A percentile compares a stretch with the other conserved stretches of the same genome.
These are phyloP conservation scores for Elaeagnus macrophylla DNA, from an alignment of 306 rosid genomes.

Conservation along the genomic window DNA sequence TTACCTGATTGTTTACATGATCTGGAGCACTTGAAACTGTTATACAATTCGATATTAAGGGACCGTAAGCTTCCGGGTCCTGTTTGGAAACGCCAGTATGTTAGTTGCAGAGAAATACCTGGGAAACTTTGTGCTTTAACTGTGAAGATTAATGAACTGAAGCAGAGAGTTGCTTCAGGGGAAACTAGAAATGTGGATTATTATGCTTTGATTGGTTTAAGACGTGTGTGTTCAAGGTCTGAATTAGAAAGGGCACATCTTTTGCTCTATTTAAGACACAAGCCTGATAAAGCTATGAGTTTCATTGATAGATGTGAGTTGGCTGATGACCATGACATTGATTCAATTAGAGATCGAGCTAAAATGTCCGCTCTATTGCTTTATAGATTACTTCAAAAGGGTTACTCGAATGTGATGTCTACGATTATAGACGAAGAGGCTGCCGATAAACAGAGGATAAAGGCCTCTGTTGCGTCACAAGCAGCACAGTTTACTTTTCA, in stretches of 20 bases:
- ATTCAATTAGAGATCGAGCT: slow-evolving; percentile 62
- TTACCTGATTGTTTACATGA: slow-evolving; percentile 84
- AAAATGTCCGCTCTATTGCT: slow-evolving; percentile 70
- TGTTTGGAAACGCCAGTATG: slow-evolving; percentile 73
- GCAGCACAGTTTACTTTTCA: slow-evolving; percentile 34
- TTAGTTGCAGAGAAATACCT: slow-evolving; percentile 72
- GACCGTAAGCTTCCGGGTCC: slow-evolving; percentile 88
- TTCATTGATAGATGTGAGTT: slow-evolving; percentile 81
- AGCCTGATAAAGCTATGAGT: slow-evolving; percentile 62
- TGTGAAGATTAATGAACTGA: slow-evolving; percentile 51
- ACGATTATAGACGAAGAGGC: slow-evolving; percentile 63
- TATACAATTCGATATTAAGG: slow-evolving; percentile 74
- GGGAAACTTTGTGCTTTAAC: slow-evolving; percentile 67
- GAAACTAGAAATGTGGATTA: slow-evolving; percentile 65
- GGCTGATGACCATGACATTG: slow-evolving; percentile 57
- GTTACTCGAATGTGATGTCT: slow-evolving; percentile 53
- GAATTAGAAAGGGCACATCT: slow-evolving; percentile 79
- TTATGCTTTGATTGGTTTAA: slow-evolving; percentile 62
- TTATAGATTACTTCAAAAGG: slow-evolving; percentile 82
- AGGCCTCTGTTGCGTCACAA: slow-evolving; percentile 37
- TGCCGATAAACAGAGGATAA: slow-evolving; percentile 64
- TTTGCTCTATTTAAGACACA: slow-evolving; percentile 63
- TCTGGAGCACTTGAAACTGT: slow-evolving; percentile 75
- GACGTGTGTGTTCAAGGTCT: slow-evolving; percentile 82
- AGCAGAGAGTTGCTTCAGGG: slow-evolving; percentile 61